Percentiles rank a stretch among this genome's conserved stretches.
These are phyloP conservation scores for Podospora pseudopauciseta DNA, from an alignment of 495 filamentous ascomycete genomes.

Conservation along the genomic window DNA sequence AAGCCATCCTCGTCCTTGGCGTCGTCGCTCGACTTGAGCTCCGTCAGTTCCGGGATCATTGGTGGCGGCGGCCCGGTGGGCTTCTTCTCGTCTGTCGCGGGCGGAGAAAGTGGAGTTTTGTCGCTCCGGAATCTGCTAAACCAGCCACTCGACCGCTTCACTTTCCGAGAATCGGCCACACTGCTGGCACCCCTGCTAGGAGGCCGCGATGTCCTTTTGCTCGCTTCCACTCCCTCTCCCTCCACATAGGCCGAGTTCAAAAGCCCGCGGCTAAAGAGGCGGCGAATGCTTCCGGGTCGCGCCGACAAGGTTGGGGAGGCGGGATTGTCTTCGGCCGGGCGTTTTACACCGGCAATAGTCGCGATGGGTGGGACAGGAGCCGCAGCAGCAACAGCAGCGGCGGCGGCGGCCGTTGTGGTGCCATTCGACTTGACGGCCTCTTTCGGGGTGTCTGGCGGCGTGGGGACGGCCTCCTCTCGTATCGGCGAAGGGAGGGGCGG, in stretches of 20 bases:
- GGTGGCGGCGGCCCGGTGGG: conserved; percentile 52
- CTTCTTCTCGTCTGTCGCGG: conserved; percentile 35
- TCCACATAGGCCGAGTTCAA: conserved; percentile 47
- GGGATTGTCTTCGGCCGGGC: conserved; percentile 42
- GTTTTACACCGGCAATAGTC: conserved; percentile 34
- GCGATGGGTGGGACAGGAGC: not conserved
- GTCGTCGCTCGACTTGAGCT: conserved; percentile 47
- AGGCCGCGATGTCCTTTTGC: conserved; percentile 31
- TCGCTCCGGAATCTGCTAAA: conserved; percentile 42
- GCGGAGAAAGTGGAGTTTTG: conserved; percentile 27
- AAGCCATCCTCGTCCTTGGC: conserved; percentile 39
- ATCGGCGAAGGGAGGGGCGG: conserved; percentile 51
- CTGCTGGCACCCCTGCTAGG: conserved; percentile 36
- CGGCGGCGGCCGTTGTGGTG: conserved; percentile 20
- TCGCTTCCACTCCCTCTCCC: conserved; percentile 27
- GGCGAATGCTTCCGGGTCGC: conserved; percentile 44
- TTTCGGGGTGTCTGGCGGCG: conserved; percentile 35
- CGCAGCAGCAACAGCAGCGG: too few relatives aligned
- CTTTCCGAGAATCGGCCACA: conserved; percentile 38
- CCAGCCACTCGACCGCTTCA: conserved; percentile 49
- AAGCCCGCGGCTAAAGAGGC: conserved; percentile 43
- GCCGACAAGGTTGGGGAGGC: conserved; percentile 43
- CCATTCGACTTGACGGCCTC: conserved; percentile 16
- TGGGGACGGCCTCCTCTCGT: conserved; percentile 39
- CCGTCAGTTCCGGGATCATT: conserved; percentile 56